Conservation (phyloP, 83 land plant species). For the Diphasiastrum complanatum region DNA sequence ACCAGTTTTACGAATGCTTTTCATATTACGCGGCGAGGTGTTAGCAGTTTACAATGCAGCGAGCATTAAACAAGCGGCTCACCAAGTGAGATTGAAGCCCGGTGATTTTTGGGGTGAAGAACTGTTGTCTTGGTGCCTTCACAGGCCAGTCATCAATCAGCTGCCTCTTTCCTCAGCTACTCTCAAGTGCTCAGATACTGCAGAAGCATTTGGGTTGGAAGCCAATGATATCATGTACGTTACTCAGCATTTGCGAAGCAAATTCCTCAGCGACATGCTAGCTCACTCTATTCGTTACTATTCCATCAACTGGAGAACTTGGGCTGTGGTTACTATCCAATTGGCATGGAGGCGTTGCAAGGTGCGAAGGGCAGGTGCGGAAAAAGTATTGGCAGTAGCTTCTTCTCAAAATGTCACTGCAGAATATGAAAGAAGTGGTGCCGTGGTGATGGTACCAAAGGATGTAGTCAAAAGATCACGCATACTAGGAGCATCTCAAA, state of each 20-base stretch:
- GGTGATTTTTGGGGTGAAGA: constrained; percentile 91
- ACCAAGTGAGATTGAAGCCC: constrained; percentile 60
- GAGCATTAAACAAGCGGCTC: constrained; percentile 55
- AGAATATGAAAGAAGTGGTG: constrained; percentile 7
- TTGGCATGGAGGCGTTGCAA: constrained; percentile 78
- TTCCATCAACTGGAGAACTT: constrained; percentile 86
- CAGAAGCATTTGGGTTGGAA: constrained; percentile 75
- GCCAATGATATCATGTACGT: constrained; percentile 66
- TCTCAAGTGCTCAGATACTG: constrained; percentile 46
- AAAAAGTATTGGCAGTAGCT: constrained; percentile 12
- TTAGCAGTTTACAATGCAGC: constrained; percentile 53
- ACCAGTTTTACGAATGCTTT: constrained; percentile 81
- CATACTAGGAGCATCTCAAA: constrained; percentile 17
- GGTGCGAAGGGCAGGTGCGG: constrained; percentile 33
- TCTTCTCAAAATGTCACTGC: constrained; percentile 38
- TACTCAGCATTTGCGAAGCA: constrained; percentile 78
- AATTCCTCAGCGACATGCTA: constrained; percentile 72
- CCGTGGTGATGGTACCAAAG: background rate
- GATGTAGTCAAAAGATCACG: background rate
- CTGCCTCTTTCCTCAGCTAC: constrained; percentile 85
- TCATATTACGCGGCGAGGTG: constrained; percentile 76
- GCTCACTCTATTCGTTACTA: constrained; percentile 62
- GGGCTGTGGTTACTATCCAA: constrained; percentile 93
- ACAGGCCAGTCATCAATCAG: constrained; percentile 61
- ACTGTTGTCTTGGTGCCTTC: constrained; percentile 87